Evolutionary conservation across 208 protist species (phyloP).

Genomic region (Trypanosoma conorhini): DNA sequence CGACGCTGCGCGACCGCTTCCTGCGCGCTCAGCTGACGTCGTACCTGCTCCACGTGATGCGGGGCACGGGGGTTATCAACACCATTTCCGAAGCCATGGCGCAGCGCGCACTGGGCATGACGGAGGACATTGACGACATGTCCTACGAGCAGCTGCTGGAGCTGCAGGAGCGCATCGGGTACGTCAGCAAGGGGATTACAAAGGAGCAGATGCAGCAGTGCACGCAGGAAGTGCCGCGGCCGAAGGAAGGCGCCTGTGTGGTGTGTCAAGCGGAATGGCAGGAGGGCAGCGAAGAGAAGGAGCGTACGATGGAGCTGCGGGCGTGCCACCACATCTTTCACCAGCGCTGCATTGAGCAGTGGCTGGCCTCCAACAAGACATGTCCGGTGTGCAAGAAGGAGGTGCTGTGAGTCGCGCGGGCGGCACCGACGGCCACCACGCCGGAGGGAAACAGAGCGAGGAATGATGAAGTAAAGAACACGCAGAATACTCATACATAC

Average conservation of each 20-base stretch:
- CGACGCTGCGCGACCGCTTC: background rate
- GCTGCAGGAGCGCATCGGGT: constrained; percentile 80
- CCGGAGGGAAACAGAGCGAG: constrained; percentile 11
- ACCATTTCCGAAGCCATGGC: constrained; percentile 39
- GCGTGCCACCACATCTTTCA: constrained; percentile 77
- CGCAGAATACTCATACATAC: background rate
- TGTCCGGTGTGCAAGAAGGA: constrained; percentile 76
- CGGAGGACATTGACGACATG: constrained; percentile 82
- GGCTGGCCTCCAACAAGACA: constrained; percentile 62
- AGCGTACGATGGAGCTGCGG: constrained; percentile 30
- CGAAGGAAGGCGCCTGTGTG: constrained; percentile 47
- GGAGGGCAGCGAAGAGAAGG: constrained; percentile 9
- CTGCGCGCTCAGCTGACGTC: background rate
- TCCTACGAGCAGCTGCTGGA: constrained; percentile 86
- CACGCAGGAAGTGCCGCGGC: constrained; percentile 14
- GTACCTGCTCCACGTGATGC: background rate
- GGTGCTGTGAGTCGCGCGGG: constrained; percentile 30
- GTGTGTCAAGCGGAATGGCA: constrained; percentile 67
- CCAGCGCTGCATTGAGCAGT: constrained; percentile 64
- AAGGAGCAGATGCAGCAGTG: constrained; percentile 38
- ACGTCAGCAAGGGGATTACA: constrained; percentile 74
- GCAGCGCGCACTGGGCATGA: constrained; percentile 62
- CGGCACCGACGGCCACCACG: background rate
- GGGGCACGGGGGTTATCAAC: background rate
- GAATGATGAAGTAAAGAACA: constrained; percentile 9